Conservation (phyloP, 1,284 basidiomycete species). For the Inonotus hispidus region DNA sequence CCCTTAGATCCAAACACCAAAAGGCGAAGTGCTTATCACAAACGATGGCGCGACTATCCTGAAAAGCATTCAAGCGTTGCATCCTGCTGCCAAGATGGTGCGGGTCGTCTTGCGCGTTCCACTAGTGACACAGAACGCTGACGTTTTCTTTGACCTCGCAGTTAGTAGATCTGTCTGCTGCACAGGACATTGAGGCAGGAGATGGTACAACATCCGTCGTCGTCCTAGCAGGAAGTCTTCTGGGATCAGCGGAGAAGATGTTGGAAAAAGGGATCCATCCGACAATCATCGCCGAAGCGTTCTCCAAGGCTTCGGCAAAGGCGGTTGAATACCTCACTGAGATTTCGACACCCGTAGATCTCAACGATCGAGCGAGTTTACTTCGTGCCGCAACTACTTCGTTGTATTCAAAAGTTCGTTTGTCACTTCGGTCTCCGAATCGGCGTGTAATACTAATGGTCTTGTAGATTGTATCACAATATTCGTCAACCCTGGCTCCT, state of each 20-base stretch:
- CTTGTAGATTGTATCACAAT: constrained; percentile 93
- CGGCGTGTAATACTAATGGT: constrained; percentile 4
- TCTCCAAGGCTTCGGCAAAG: constrained; percentile 88
- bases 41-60: constrained; percentile 99
- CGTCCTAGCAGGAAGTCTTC: constrained; percentile 88
- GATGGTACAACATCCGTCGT: constrained; percentile 99
- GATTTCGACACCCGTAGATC: constrained; percentile 89
- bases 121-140: not conserved
- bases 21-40: constrained; percentile 96
- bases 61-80: constrained; percentile 95
- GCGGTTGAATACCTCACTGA: constrained; percentile 94
- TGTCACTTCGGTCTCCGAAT: constrained; percentile 5
- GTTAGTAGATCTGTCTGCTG: constrained; percentile 96
- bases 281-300: constrained; percentile 95
- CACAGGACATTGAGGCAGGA: constrained; percentile 98
- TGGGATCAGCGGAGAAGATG: constrained; percentile 97
- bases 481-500: constrained; percentile 94
- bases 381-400: constrained; percentile 93
- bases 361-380: constrained; percentile 84
- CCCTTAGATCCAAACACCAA: constrained; percentile 89
- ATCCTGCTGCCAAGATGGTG: constrained; percentile 98
- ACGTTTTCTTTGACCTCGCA: constrained; percentile 27
- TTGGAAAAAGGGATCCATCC: constrained; percentile 97
- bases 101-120: constrained; percentile 19
- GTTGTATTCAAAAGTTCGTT: constrained; percentile 86